Evolutionary conservation across 2,329 filamentous ascomycete genomes (phyloP).

Genomic region (Scedosporium apiospermum): DNA sequence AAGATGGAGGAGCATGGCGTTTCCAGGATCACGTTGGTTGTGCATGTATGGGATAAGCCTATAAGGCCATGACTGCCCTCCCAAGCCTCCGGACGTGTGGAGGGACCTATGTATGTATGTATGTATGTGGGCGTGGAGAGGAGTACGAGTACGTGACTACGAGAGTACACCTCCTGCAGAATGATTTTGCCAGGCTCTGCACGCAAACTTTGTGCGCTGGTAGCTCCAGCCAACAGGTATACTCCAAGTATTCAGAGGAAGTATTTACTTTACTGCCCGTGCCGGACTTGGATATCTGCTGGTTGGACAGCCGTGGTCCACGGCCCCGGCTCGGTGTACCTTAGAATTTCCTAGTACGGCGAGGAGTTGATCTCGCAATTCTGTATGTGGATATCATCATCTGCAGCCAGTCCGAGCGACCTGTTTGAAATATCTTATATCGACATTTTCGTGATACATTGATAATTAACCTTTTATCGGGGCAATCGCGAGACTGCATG

Average conservation of each 20-base stretch:
- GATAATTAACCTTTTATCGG: background rate
- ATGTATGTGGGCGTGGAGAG: background rate
- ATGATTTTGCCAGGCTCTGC: background rate
- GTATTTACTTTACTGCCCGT: background rate
- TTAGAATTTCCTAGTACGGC: background rate
- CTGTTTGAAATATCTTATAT: background rate
- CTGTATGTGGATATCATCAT: constrained; percentile 1
- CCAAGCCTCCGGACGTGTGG: background rate
- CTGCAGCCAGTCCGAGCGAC: background rate
- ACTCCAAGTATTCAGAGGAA: background rate
- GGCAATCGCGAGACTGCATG: background rate
- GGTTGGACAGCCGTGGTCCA: background rate
- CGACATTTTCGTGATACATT: background rate
- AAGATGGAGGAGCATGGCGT: background rate
- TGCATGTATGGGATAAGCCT: background rate
- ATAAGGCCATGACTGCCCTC: background rate
- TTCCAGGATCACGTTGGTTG: background rate
- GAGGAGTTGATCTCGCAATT: background rate
- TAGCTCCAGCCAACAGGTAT: background rate
- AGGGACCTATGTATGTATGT: background rate
- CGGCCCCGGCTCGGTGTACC: background rate
- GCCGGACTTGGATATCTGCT: background rate
- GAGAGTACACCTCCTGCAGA: background rate
- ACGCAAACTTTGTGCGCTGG: background rate
- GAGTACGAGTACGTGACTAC: background rate